These are phyloP conservation scores for Ilex aquifolium DNA, from an alignment of 257 asterid species.

Conservation along the genomic window DNA sequence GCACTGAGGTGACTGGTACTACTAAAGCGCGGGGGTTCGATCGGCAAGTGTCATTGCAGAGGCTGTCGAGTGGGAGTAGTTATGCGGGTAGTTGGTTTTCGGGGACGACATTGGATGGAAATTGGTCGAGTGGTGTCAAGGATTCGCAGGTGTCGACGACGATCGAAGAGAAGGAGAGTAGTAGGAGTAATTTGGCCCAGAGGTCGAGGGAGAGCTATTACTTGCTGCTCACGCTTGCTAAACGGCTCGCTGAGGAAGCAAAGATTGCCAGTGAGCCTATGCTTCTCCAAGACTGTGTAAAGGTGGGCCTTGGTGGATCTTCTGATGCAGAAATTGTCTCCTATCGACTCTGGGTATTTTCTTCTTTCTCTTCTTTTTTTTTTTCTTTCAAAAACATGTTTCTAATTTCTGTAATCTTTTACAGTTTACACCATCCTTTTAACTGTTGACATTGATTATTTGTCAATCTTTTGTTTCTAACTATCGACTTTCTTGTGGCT, in stretches of 20 bases:
- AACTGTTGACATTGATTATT: too few species aligned
- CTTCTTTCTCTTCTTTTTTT: not conserved
- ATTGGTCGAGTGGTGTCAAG: slow-evolving; percentile 56
- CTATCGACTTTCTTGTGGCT: too few species aligned
- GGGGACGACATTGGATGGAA: slow-evolving; percentile 64
- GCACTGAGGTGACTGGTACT: slow-evolving; percentile 14
- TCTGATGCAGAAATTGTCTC: slow-evolving; percentile 62
- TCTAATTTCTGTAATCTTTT: too few species aligned
- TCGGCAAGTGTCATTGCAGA: slow-evolving; percentile 39
- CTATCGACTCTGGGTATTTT: slow-evolving; percentile 75
- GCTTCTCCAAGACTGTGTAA: slow-evolving; percentile 37
- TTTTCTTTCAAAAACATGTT: not conserved
- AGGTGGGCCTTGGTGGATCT: slow-evolving; percentile 32
- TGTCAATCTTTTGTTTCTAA: too few species aligned
- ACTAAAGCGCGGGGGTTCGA: slow-evolving; percentile 37
- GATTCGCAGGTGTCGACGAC: slow-evolving; percentile 15
- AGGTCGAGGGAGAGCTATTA: slow-evolving; percentile 57
- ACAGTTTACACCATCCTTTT: too few species aligned
- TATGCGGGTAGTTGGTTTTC: slow-evolving; percentile 78
- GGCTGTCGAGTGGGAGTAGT: slow-evolving; percentile 27
- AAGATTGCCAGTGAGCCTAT: slow-evolving; percentile 42
- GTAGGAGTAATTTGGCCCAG: slow-evolving; percentile 24
- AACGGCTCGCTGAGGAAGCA: slow-evolving; percentile 23
- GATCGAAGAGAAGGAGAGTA: slow-evolving; percentile 19
- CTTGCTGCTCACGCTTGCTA: slow-evolving; percentile 70